Base-by-base conservation (phyloP, 306 rosid species). In the Fragaria vesca region DNA sequence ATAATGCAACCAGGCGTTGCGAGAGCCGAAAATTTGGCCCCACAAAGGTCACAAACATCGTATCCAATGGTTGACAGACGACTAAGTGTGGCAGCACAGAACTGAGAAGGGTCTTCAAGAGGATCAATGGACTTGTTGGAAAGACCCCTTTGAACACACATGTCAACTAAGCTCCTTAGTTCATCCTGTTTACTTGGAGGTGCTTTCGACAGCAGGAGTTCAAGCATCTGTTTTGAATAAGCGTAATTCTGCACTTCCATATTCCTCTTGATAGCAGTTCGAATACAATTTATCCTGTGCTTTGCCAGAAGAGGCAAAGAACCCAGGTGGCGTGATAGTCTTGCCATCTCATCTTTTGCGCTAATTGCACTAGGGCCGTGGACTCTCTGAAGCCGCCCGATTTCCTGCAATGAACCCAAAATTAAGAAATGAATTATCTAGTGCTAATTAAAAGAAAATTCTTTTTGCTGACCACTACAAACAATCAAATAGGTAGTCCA, bases 261-360 rank as follows among this genome's bases (percentile, higher is more conserved):
- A 81, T 95, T 95, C 66, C 97, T 90, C 83, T 95, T 93, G 60
- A 95, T 92, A 77, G 97, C 97, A 72, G 99, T 95, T 75, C 99
- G 92, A 67, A 95, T 89, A 90, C 99, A 95, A 77, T 93, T 91
- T 85, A 93, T 95, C 67, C 99, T 86, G 85, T 95, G 99, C 84
- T 89, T 93, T 24, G 99, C 97, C 66, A 89, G 89, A 81, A 95
- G 97, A 67, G 99, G 99, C 87, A 95, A 88, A 8, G 99, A 93
- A 84, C 97, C 99, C 8, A 95, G 85, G 85, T 95, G 97, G 72
- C 99, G 97, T 15, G 99, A 87, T 62, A 95, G 93, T 78, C 99
- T 93, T 66, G 91, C 97, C 99, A 95, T 95, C 90, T 95, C 99
- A 76, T 91, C 99, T 83, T 93, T 95, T 71, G 97, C 99, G 54